These are phyloP conservation scores for Lyophyllum semitale DNA, from an alignment of 768 basidiomycete species.

Conservation along the genomic window DNA sequence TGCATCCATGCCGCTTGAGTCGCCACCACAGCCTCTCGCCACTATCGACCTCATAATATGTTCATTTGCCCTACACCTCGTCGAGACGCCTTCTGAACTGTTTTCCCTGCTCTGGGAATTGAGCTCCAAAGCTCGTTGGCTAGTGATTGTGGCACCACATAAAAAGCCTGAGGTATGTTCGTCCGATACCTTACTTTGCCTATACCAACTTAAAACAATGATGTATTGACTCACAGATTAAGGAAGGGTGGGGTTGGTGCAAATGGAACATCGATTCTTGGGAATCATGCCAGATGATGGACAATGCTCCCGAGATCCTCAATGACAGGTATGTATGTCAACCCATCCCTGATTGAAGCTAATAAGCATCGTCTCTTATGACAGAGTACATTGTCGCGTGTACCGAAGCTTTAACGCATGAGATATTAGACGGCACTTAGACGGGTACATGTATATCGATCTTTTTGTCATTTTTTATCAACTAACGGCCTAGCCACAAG, in stretches of 20 bases:
- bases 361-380: neutral
- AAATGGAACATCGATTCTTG: conserved; percentile 61
- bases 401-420: conserved; percentile 44
- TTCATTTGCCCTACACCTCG: conserved; percentile 75
- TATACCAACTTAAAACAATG: neutral
- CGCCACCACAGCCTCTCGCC: neutral
- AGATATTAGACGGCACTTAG: neutral
- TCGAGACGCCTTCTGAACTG: conserved; percentile 60
- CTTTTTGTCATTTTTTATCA: conserved; percentile 16
- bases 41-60: conserved; percentile 65
- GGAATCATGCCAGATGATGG: conserved; percentile 40
- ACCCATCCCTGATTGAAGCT: neutral
- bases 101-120: conserved; percentile 68
- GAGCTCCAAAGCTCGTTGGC: conserved; percentile 61
- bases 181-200: neutral
- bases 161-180: conserved; percentile 69
- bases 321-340: conserved; percentile 42
- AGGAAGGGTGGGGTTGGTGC: conserved; percentile 66
- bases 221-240: conserved; percentile 42
- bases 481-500: conserved; percentile 29
- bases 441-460: neutral
- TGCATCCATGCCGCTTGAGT: conserved; percentile 4
- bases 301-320: conserved; percentile 44
- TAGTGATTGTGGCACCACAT: conserved; percentile 72
- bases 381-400: conserved; percentile 56